Conservation (phyloP, 441 rosid species). For the Dalechampia spathulata region DNA sequence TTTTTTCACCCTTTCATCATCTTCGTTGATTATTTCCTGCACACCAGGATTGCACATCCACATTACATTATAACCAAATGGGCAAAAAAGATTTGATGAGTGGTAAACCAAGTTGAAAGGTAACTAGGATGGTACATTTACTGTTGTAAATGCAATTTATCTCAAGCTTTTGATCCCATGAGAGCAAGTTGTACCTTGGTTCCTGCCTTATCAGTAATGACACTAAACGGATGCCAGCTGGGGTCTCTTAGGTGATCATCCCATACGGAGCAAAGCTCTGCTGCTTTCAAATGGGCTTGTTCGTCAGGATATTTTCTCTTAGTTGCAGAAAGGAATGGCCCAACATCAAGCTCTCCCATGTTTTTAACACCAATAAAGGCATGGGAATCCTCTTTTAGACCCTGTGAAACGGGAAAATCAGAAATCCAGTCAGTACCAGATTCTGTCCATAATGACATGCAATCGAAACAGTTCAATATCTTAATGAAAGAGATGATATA, state of each 20-base stretch:
- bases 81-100: too few relatives aligned
- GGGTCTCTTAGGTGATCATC: slow-evolving; percentile 36
- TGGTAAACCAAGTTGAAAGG: too few relatives aligned
- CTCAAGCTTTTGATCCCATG: too few relatives aligned
- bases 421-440: too few relatives aligned
- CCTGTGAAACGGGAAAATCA: slow-evolving; percentile 13
- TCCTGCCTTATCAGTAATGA: slow-evolving; percentile 30
- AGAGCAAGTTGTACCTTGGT: slow-evolving; percentile 21
- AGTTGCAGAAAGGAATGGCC: slow-evolving; percentile 29
- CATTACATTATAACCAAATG: too few relatives aligned
- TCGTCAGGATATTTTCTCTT: slow-evolving; percentile 24
- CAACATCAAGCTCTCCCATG: slow-evolving; percentile 48
- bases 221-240: slow-evolving; percentile 46
- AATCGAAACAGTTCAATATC: too few relatives aligned
- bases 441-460: too few relatives aligned
- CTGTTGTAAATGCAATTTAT: too few relatives aligned
- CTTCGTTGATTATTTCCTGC: too few relatives aligned
- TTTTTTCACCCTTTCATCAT: too few relatives aligned
- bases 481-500: not conserved
- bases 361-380: slow-evolving; percentile 36
- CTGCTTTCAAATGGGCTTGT: slow-evolving; percentile 28
- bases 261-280: slow-evolving; percentile 12
- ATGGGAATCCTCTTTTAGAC: slow-evolving; percentile 11
- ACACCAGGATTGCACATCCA: too few relatives aligned
- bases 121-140: too few relatives aligned